A percentile compares a stretch with the other conserved stretches of the same genome.
phyloP scores from a whole-genome alignment of 192 early-diverging fungal genomes.

The Coemansia sp. region DNA sequence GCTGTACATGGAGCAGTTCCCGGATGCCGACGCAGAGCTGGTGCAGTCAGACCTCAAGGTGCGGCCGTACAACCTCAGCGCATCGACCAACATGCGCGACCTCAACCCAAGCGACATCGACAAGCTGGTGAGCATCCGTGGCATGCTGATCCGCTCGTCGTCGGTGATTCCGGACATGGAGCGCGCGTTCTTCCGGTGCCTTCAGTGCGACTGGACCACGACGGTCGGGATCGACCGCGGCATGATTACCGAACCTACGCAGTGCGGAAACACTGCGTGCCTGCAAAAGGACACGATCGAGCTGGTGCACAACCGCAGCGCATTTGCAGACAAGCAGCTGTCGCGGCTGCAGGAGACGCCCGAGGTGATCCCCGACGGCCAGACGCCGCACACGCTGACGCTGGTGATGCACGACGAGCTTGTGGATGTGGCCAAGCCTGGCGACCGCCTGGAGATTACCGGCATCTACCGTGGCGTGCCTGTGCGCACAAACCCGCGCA shows the following conservation, averaged over 20 bases:
- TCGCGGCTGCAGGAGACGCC: conserved; percentile 94
- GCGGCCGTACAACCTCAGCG: conserved; percentile 83
- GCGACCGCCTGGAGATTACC: conserved; percentile 92
- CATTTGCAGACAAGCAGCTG: conserved; percentile 92
- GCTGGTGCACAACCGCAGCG: conserved; percentile 92
- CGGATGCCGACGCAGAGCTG: conserved; percentile 59
- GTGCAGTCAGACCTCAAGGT: conserved; percentile 63
- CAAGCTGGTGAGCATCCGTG: conserved; percentile 92
- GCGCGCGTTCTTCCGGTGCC: conserved; percentile 91
- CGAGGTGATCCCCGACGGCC: conserved; percentile 89
- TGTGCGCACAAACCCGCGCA: conserved; percentile 86
- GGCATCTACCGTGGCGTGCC: conserved; percentile 93
- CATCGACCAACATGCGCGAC: conserved; percentile 86
- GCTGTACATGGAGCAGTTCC: conserved; percentile 67
- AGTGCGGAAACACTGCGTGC: conserved; percentile 80
- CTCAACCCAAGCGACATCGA: conserved; percentile 97
- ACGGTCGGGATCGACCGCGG: conserved; percentile 84
- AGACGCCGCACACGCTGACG: conserved; percentile 96
- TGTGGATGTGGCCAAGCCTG: conserved; percentile 88
- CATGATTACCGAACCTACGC: conserved; percentile 79
- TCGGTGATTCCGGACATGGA: conserved; percentile 95
- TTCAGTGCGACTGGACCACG: conserved; percentile 82
- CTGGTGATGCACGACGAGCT: conserved; percentile 91
- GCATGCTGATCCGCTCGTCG: conserved; percentile 88
- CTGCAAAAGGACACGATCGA: conserved; percentile 78